A percentile compares a stretch with the other conserved stretches of the same genome.
These are phyloP conservation scores for Rhizophagus sp. DNA, from an alignment of 192 early-diverging fungal genomes.

Conservation along the genomic window DNA sequence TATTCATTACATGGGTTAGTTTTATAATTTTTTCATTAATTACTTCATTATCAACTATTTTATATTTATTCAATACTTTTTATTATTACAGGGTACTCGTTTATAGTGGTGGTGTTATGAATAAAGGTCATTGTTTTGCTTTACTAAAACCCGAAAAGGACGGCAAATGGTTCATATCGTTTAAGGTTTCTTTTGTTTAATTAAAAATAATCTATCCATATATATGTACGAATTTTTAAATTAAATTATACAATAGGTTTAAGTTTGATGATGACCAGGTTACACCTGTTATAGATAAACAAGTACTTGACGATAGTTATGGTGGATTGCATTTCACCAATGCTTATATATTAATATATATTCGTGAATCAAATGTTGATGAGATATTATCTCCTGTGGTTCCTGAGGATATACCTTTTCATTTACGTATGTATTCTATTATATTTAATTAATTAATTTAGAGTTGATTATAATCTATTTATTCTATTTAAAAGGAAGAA, in stretches of 20 bases:
- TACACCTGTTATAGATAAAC: conserved; percentile 69
- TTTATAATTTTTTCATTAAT: neutral
- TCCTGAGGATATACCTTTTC: conserved; percentile 76
- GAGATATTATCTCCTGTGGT: conserved; percentile 67
- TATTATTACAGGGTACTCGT: conserved; percentile 77
- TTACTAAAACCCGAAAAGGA: conserved; percentile 79
- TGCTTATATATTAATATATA: conserved; percentile 99
- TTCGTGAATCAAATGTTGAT: conserved; percentile 76
- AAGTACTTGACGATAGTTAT: conserved; percentile 93
- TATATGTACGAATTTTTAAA: too few relatives aligned
- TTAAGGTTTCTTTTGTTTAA: too few relatives aligned
- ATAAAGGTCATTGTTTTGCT: conserved; percentile 94
- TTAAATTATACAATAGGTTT: conserved; percentile 40
- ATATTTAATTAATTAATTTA: neutral
- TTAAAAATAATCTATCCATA: too few relatives aligned
- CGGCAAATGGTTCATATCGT: conserved; percentile 63
- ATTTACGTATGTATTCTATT: conserved; percentile 55
- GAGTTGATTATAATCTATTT: neutral
- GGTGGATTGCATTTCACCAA: conserved; percentile 73
- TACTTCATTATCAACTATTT: neutral
- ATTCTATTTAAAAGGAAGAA: conserved; percentile 27
- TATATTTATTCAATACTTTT: neutral
- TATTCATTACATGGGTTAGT: conserved; percentile 87
- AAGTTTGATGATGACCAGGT: conserved; percentile 97
- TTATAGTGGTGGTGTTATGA: conserved; percentile 82